Conservation (phyloP, 768 basidiomycete genomes). For the Tylopilus sp. region DNA sequence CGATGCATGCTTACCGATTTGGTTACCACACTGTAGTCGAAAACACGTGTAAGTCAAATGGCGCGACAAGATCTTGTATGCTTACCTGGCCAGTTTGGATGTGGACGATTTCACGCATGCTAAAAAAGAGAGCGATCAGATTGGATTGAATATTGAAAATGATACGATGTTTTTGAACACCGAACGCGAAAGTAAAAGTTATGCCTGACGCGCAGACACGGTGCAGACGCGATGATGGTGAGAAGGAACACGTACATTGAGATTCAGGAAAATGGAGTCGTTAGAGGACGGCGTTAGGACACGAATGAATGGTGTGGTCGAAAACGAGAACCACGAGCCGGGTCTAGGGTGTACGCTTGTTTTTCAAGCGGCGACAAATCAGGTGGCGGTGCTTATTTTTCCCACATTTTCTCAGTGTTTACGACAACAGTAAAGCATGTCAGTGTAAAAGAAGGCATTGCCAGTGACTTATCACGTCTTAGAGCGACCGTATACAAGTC, state of each 20-base stretch:
- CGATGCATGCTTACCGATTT: slow-evolving; percentile 72
- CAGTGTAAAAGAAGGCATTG: not conserved
- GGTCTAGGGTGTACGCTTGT: slow-evolving; percentile 38
- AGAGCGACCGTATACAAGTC: not conserved
- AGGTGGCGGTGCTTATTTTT: slow-evolving; percentile 25
- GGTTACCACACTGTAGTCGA: slow-evolving; percentile 87
- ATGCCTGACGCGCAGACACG: slow-evolving; percentile 29
- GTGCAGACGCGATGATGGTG: slow-evolving; percentile 11
- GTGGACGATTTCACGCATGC: slow-evolving; percentile 99
- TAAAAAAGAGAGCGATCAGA: slow-evolving; percentile 36
- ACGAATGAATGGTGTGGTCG: slow-evolving; percentile 34
- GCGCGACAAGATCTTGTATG: slow-evolving; percentile 6
- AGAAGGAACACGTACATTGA: slow-evolving; percentile 31
- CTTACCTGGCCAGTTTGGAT: slow-evolving; percentile 96
- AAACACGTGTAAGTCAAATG: slow-evolving; percentile 27
- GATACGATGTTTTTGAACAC: slow-evolving; percentile 18
- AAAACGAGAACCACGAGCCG: slow-evolving; percentile 32
- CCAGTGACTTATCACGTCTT: slow-evolving; percentile 1
- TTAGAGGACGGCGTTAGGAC: slow-evolving; percentile 34
- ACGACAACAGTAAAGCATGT: slow-evolving; percentile 5
- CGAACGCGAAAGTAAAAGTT: slow-evolving; percentile 17
- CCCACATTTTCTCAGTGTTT: slow-evolving; percentile 11
- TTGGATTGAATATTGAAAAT: slow-evolving; percentile 11
- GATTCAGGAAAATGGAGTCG: slow-evolving; percentile 19
- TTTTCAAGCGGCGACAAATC: slow-evolving; percentile 35